Conservation (phyloP, 495 filamentous ascomycete genomes). For the Opeltia flavorubescens region DNA sequence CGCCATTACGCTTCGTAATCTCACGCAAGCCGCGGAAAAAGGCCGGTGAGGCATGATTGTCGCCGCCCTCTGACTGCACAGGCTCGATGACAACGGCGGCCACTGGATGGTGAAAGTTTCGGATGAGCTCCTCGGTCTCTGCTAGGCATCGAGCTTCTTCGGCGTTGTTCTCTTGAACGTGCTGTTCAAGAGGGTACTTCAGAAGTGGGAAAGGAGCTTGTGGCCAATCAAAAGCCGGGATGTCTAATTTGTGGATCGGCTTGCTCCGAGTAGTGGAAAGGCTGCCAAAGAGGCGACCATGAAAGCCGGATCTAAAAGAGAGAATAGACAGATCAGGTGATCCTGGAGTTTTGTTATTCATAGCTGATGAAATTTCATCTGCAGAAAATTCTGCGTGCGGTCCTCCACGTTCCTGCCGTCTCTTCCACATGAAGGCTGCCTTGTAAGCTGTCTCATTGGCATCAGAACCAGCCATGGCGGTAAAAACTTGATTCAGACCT, state of each 20-base stretch:
- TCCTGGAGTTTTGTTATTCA: constrained; percentile 76
- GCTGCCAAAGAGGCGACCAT: constrained; percentile 86
- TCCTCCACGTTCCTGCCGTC: constrained; percentile 78
- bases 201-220: constrained; percentile 82
- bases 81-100: constrained; percentile 86
- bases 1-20: constrained; percentile 69
- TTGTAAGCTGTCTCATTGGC: constrained; percentile 99
- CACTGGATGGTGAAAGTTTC: constrained; percentile 71
- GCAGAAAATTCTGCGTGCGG: constrained; percentile 67
- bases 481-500: constrained; percentile 92
- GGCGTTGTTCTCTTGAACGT: constrained; percentile 65
- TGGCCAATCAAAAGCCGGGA: constrained; percentile 97
- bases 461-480: constrained; percentile 86
- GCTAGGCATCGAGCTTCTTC: constrained; percentile 78
- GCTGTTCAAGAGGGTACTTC: constrained; percentile 82
- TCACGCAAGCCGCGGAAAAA: constrained; percentile 87
- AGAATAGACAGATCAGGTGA: constrained; percentile 79
- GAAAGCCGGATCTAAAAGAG: constrained; percentile 87
- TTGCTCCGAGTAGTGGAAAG: constrained; percentile 91
- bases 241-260: constrained; percentile 96
- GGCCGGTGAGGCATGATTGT: constrained; percentile 89
- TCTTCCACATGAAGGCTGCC: constrained; percentile 95
- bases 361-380: constrained; percentile 62
- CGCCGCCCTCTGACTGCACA: constrained; percentile 95
- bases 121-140: constrained; percentile 79